These are phyloP conservation scores for Aspergillus ostianus DNA, from an alignment of 495 filamentous ascomycete species.

Conservation along the genomic window DNA sequence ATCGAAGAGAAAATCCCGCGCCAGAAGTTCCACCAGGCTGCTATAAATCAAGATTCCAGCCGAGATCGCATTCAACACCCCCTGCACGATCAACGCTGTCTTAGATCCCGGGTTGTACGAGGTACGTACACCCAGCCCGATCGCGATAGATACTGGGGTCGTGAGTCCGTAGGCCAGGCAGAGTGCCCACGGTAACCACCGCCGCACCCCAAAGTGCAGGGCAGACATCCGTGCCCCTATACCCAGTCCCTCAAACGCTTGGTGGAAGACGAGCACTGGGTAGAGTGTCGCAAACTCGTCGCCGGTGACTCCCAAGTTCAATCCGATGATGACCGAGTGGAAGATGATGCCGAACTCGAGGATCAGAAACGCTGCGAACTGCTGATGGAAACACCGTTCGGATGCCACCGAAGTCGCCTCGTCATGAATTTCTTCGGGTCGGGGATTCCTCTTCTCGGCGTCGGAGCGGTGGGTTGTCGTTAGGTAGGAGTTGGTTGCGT, in stretches of 20 bases:
- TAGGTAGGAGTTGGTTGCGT: constrained; percentile 20
- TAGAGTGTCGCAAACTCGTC: constrained; percentile 63
- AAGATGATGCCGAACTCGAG: constrained; percentile 73
- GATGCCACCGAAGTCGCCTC: constrained; percentile 5
- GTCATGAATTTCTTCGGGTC: neutral
- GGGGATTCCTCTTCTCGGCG: neutral
- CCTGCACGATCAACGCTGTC: constrained; percentile 33
- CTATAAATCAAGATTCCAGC: constrained; percentile 37
- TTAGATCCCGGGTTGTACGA: constrained; percentile 28
- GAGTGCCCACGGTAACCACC: constrained; percentile 33
- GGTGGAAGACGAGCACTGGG: constrained; percentile 60
- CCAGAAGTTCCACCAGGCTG: constrained; percentile 35
- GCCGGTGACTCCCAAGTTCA: constrained; percentile 62
- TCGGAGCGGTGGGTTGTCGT: neutral
- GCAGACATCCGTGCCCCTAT: constrained; percentile 30
- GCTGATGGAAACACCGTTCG: constrained; percentile 26
- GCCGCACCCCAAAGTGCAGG: constrained; percentile 43
- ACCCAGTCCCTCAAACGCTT: constrained; percentile 26
- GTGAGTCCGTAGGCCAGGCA: constrained; percentile 32
- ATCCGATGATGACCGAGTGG: constrained; percentile 71
- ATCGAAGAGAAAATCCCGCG: constrained; percentile 37
- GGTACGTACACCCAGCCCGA: constrained; percentile 32
- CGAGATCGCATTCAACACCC: constrained; percentile 32
- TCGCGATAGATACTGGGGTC: constrained; percentile 34
- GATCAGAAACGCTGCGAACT: constrained; percentile 39